Base-by-base conservation (phyloP, 164 flowering plant species). In the Vitis labrusca region DNA sequence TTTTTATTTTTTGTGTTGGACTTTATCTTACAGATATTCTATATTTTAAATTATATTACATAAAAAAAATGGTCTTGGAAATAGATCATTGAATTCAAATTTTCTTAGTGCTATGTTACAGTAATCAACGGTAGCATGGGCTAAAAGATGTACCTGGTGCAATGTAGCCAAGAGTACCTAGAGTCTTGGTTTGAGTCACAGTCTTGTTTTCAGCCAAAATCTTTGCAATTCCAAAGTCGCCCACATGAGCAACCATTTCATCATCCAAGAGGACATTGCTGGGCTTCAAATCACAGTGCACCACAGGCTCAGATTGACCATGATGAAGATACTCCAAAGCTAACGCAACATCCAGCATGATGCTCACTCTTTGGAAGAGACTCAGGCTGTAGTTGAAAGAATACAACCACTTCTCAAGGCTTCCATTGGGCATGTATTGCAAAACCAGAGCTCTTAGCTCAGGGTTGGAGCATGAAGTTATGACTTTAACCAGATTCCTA, bases 231-330 rank as follows among this genome's bases (percentile, higher is more conserved):
- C 79, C 65, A 50, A 75, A 75, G 48, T 76, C 79, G 19, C 65
- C 12, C 12, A 75, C 48, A 29, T 59, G 74, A 2, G 62, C 70
- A 15, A 66, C 59, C 74, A 75, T 70, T 4, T 70, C 64, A 48
- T 70, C 63, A 61, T 70, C 71, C 3, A 75, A 59, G 27, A 71
- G 56, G 5, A 72, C 60, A 65, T 72, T 72, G 64, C 29, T 66
- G 5, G 70, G 75, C 71, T 72, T 72, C 47, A 74, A 16, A 66
- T 74, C 77, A 62, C 79, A 76, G 13, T 76, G 79, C 15, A 68
- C 65, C 2, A 75, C 53, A 3, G 78, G 74, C 11, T 16, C 16
- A 37, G 64, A 16, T 15, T 57, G 52, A 3, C 75, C 75, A 71
- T 67, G 65, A 13, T 74, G 77, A 29, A 74, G 77, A 49, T 74